Percentiles rank a stretch among this genome's conserved stretches.
These are phyloP conservation scores for Wallacemonas sp. DNA, from an alignment of 208 protist genomes.

Conservation along the genomic window DNA sequence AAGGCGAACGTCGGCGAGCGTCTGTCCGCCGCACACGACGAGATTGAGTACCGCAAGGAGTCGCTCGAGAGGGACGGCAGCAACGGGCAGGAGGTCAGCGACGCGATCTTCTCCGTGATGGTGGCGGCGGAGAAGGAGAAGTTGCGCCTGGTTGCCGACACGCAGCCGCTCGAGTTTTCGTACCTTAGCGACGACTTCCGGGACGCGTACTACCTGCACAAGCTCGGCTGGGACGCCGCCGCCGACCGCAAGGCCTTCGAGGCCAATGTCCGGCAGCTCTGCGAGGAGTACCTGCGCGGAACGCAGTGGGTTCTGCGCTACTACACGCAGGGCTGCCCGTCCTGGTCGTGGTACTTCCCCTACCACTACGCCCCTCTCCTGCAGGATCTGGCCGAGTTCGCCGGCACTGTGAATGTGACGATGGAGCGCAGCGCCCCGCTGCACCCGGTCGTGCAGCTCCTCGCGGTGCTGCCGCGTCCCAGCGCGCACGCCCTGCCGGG, in stretches of 20 bases:
- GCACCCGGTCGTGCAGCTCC: slow-evolving; percentile 97
- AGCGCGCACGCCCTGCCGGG: slow-evolving; percentile 92
- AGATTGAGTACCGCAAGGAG: slow-evolving; percentile 24
- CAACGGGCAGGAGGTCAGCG: slow-evolving; percentile 67
- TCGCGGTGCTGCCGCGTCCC: slow-evolving; percentile 95
- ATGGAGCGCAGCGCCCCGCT: slow-evolving; percentile 89
- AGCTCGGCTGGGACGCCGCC: slow-evolving; percentile 77
- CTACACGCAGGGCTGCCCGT: slow-evolving; percentile 98
- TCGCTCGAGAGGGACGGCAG: slow-evolving; percentile 29
- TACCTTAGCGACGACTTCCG: slow-evolving; percentile 76
- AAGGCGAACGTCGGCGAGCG: slow-evolving; percentile 82
- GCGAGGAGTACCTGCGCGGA: slow-evolving; percentile 95
- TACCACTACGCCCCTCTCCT: slow-evolving; percentile 99
- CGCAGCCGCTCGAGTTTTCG: slow-evolving; percentile 75
- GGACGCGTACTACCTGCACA: slow-evolving; percentile 79
- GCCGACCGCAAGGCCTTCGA: slow-evolving; percentile 61
- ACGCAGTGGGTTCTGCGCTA: slow-evolving; percentile 99
- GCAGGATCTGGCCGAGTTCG: slow-evolving; percentile 79
- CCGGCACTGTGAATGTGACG: slow-evolving; percentile 51
- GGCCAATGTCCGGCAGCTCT: slow-evolving; percentile 62
- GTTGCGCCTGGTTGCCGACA: slow-evolving; percentile 58
- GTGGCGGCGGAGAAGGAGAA: slow-evolving; percentile 63
- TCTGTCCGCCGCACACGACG: slow-evolving; percentile 42
- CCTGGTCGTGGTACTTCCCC: slow-evolving; percentile 99
- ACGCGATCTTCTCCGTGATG: slow-evolving; percentile 48